phyloP scores from a whole-genome alignment of 2,329 filamentous ascomycete species.

The Cryphonectria naterciae region DNA sequence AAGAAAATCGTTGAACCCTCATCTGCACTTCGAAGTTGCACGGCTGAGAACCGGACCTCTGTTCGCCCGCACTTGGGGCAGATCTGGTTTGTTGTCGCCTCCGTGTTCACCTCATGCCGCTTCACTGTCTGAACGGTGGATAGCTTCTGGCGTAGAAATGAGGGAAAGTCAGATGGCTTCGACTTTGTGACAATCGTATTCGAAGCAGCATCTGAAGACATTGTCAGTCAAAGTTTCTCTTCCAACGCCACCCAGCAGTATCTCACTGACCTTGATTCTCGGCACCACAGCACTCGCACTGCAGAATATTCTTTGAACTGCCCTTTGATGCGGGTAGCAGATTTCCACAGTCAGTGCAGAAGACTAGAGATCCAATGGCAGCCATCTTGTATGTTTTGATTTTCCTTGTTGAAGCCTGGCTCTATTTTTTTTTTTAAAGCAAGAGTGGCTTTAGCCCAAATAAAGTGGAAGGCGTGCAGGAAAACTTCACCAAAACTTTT shows the following conservation, averaged over 20 bases:
- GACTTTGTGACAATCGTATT: constrained; percentile 80
- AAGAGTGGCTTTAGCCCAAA: constrained; percentile 8
- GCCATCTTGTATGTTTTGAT: constrained; percentile 62
- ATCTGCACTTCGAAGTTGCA: constrained; percentile 89
- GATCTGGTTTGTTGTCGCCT: constrained; percentile 67
- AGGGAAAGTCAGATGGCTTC: constrained; percentile 91
- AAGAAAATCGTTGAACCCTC: constrained; percentile 95
- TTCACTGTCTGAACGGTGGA: constrained; percentile 86
- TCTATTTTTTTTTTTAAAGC: constrained; percentile 5
- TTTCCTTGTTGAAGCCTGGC: background rate
- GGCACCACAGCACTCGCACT: constrained; percentile 84
- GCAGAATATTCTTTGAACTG: constrained; percentile 73
- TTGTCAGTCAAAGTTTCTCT: constrained; percentile 8
- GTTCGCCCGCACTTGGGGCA: constrained; percentile 82
- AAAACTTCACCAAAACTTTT: constrained; percentile 17
- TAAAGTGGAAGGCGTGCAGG: background rate
- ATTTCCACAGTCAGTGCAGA: constrained; percentile 92
- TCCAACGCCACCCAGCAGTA: background rate
- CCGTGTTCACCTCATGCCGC: constrained; percentile 75
- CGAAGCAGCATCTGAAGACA: constrained; percentile 66
- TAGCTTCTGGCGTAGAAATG: constrained; percentile 80
- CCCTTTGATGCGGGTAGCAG: constrained; percentile 81
- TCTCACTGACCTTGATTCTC: constrained; percentile 74
- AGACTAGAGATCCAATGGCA: constrained; percentile 86
- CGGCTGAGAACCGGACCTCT: constrained; percentile 82